Evolutionary conservation across 1,284 basidiomycete species (phyloP), one percentile per base, ranked within the genome.

Genomic region (Amylostereum areolatum): DNA sequence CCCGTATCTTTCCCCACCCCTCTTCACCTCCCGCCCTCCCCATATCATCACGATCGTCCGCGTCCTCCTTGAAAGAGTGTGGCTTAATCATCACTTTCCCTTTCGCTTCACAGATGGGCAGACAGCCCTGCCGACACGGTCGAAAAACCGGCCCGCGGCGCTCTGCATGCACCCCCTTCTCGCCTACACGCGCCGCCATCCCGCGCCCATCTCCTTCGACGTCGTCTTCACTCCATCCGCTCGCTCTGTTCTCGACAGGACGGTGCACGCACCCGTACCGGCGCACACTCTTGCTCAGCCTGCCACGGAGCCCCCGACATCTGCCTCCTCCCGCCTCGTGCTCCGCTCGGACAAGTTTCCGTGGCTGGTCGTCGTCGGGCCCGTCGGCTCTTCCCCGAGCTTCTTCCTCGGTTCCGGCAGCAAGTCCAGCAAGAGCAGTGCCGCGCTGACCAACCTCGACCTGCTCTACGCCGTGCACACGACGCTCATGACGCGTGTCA

Each of bases 161-260:
- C 58, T 80, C 30, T 72, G 80, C 59, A 78, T 84, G 74, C 80
- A 84, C 57, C 80, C 83, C 5, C 63, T 85, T 1, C 72, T 85
- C 46, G 78, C 80, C 4, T 70, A 74, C 52, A 75, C 72, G 32
- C 72, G 72, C 48, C 66, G 75, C 27, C 76, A 76, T 56, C 74
- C 68, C 51, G 74, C 81, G 1, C 79, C 79, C 40, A 76, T 85
- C 51, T 74, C 74, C 32, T 85, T 81, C 64, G 81, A 86, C 59
- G 65, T 82, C 9, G 67, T 67, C 1, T 80, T 71, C 55, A 71
- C 79, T 0, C 83, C 83, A 1, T 79, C 80, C 6, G 70, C 77
- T 11, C 70, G 71, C 40, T 79, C 77, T 12, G 71, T 85, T 43
- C 66, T 83, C 29, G 78, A 83, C 54, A 72, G 73, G 7, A 74